Evolutionary conservation across 2,329 filamentous ascomycete genomes (phyloP).

Genomic region (Emmonsiellopsis sp.): DNA sequence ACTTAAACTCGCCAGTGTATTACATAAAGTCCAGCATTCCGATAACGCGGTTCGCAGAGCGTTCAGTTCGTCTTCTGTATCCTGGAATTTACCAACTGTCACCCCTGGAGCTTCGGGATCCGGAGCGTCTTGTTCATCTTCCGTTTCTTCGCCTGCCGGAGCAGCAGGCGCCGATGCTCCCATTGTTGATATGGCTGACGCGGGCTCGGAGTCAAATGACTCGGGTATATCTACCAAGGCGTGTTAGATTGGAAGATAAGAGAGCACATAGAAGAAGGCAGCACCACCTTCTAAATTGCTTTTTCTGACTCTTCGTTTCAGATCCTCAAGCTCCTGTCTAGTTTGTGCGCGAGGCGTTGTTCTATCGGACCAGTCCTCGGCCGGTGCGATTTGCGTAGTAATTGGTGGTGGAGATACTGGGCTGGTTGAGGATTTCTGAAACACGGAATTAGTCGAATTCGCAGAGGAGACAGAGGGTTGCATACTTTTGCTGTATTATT

Average conservation of each 20-base stretch:
- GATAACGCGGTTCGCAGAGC: conserved; percentile 67
- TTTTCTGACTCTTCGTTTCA: conserved; percentile 46
- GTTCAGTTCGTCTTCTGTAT: conserved; percentile 49
- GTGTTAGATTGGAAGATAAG: conserved; percentile 5
- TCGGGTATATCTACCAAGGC: conserved; percentile 24
- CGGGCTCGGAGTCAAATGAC: conserved; percentile 14
- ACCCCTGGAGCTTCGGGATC: conserved; percentile 14
- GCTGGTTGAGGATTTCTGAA: conserved; percentile 22
- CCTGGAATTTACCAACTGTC: conserved; percentile 28
- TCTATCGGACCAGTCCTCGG: conserved; percentile 56
- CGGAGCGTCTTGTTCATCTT: conserved; percentile 18
- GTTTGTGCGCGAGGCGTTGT: conserved; percentile 78
- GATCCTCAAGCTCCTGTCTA: conserved; percentile 58
- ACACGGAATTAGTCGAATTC: conserved; percentile 7
- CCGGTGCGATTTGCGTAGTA: conserved; percentile 62
- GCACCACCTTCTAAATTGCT: conserved; percentile 68
- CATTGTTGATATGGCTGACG: background rate
- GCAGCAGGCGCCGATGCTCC: too few species aligned
- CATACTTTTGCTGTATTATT: conserved; percentile 16
- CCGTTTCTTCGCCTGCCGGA: conserved; percentile 6
- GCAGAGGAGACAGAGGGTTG: background rate
- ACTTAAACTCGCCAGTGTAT: conserved; percentile 76
- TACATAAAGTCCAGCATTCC: conserved; percentile 91
- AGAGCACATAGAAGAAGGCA: conserved; percentile 16
- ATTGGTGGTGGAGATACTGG: conserved; percentile 60